Evolutionary conservation across 176 grass and related monocot genomes (phyloP).

Genomic region (Microstegium vimineum): DNA sequence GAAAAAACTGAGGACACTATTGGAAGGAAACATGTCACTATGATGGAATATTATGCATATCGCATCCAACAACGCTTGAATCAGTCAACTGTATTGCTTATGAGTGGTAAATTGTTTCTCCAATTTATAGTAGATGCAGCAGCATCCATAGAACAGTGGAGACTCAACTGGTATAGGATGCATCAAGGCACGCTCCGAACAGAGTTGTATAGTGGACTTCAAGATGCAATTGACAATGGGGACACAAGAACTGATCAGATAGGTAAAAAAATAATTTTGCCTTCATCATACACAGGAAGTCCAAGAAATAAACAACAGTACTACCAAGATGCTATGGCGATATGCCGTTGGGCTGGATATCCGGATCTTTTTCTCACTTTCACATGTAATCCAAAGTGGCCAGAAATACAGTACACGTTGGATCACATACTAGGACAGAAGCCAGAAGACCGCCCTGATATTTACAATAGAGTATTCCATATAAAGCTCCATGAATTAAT

Average conservation of each 20-base stretch:
- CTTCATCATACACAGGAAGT: slow-evolving; percentile 8
- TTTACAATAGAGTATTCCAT: slow-evolving; percentile 19
- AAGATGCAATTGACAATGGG: not conserved
- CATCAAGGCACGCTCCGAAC: not conserved
- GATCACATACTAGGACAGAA: not conserved
- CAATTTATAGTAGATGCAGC: not conserved
- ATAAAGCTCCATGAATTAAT: slow-evolving; percentile 14
- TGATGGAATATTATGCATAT: slow-evolving; percentile 29
- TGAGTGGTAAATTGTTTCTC: not conserved
- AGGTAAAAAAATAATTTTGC: slow-evolving; percentile 11
- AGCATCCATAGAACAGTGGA: slow-evolving; percentile 1
- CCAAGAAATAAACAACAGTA: slow-evolving; percentile 18
- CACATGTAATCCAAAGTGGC: slow-evolving; percentile 42
- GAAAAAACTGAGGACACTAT: not conserved
- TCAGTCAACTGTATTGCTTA: not conserved
- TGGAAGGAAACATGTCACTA: slow-evolving; percentile 20
- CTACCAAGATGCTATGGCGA: slow-evolving; percentile 36
- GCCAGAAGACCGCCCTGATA: slow-evolving; percentile 13
- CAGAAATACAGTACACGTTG: not conserved
- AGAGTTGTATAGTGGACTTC: not conserved
- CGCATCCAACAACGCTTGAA: slow-evolving; percentile 1
- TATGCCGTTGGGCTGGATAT: slow-evolving; percentile 13
- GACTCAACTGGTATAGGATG: not conserved
- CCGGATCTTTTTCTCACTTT: slow-evolving; percentile 19
- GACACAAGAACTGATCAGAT: slow-evolving; percentile 12